Base-by-base conservation (phyloP, 2,329 filamentous ascomycete genomes). In the Emmonsiellopsis sp. region DNA sequence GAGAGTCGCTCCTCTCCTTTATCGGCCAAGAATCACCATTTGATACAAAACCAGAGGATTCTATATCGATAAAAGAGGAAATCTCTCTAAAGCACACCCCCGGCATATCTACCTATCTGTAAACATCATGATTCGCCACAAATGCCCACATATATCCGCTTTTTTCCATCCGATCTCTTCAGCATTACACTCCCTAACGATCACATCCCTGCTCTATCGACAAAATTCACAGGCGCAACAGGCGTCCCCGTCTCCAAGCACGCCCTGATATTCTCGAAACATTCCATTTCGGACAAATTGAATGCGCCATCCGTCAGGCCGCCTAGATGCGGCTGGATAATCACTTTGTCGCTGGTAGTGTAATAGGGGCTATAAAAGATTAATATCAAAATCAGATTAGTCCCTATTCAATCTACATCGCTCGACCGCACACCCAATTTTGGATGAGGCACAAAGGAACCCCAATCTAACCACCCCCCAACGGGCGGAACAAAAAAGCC, bases 281-380 rank as follows among this genome's bases (percentile, higher is more conserved):
- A 73, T 57, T 76, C 74, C 45, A 60, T 63, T 52, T 76, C 72
- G 0, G 72, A 70, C 55, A 69, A 71, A n/a, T 67, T 63, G 3
- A 69, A 75, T 0, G 74, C 73, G 32, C 67, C 55, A n/a, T 76
- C 70, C 0, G 74, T 77, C 56, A 73, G 52, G 0, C 73, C 73
- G 0, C 70, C 76, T 43, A 76, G 57, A 57, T 78, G 75, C 7
- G 75, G 74, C 58, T 76, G 73, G 1, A 75, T 51, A 3, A 73
- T 61, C 2, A 74, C 70, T 53, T 70, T 71, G 26, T 76, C 70
- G 49, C 69, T 72, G 5, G 60, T 64, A 20, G 58, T 51, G 38
- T 77, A 76, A 45, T 70, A 74, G 0, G 66, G 65, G 34, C 73
- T 65, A 47, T 10, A 45, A 30, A 26, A 5, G 3, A 26, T 26